Percentiles rank a stretch among this genome's conserved stretches.
Evolutionary conservation across 164 flowering plant genomes (phyloP).

Genomic region (Berberis thunbergii): DNA sequence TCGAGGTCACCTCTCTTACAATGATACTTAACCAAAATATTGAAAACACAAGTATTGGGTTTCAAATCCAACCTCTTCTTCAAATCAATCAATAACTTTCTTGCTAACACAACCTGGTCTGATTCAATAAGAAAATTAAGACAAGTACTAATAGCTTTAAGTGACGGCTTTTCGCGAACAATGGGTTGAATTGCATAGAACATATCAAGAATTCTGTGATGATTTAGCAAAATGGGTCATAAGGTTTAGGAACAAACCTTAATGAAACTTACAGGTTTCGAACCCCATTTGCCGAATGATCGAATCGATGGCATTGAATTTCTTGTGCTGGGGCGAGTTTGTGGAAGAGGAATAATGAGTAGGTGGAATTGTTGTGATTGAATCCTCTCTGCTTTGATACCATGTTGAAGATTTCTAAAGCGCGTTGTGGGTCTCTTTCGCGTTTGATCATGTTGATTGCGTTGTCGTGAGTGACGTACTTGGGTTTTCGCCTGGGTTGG

Average conservation of each 20-base stretch:
- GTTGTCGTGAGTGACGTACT: conserved; percentile 54
- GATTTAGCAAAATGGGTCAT: conserved; percentile 67
- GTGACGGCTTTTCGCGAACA: conserved; percentile 69
- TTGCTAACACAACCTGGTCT: conserved; percentile 43
- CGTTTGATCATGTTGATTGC: conserved; percentile 50
- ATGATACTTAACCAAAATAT: conserved; percentile 79
- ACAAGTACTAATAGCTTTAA: conserved; percentile 80
- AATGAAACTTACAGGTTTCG: conserved; percentile 82
- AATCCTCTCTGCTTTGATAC: conserved; percentile 67
- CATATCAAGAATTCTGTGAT: conserved; percentile 53
- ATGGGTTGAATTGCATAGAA: conserved; percentile 47
- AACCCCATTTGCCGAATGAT: conserved; percentile 68
- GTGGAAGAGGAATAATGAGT: conserved; percentile 51
- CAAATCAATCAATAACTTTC: conserved; percentile 35
- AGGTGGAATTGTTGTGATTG: conserved; percentile 70
- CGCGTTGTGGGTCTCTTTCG: conserved; percentile 67
- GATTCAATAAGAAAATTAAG: conserved; percentile 74
- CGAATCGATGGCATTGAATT: conserved; percentile 61
- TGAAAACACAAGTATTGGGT: conserved; percentile 85
- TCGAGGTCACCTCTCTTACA: conserved; percentile 59
- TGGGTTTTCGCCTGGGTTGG: conserved; percentile 29
- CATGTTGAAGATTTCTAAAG: conserved; percentile 67
- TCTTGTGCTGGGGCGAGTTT: conserved; percentile 59
- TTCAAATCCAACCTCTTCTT: conserved; percentile 32
- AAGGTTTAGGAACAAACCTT: conserved; percentile 64